phyloP scores from a whole-genome alignment of 2,329 filamentous ascomycete genomes.

The Xylaria sp. region DNA sequence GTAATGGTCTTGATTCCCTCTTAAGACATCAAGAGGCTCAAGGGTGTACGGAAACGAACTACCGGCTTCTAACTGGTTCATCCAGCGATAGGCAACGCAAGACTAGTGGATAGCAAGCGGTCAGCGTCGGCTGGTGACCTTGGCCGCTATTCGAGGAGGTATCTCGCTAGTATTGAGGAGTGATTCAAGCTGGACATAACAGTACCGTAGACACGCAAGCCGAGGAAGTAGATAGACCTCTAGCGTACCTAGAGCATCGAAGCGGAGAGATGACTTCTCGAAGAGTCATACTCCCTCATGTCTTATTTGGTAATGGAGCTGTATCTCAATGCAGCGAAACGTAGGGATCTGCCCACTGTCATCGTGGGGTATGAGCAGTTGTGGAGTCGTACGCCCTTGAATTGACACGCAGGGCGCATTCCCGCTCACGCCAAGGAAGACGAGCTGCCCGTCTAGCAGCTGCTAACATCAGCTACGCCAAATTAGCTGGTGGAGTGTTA shows the following conservation, averaged over 20 bases:
- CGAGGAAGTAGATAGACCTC: background rate
- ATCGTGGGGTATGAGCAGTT: conserved; percentile 29
- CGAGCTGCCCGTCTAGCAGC: background rate
- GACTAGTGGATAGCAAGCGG: conserved; percentile 12
- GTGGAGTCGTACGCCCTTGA: conserved; percentile 49
- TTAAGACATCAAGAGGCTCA: conserved; percentile 5
- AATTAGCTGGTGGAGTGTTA: background rate
- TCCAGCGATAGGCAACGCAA: background rate
- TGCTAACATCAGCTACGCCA: background rate
- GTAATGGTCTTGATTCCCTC: conserved; percentile 12
- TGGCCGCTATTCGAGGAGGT: background rate
- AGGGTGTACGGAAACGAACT: conserved; percentile 1
- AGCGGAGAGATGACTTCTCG: background rate
- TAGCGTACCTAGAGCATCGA: background rate
- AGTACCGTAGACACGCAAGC: background rate
- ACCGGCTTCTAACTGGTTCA: background rate
- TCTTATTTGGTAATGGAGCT: conserved; percentile 1
- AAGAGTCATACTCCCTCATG: conserved; percentile 23
- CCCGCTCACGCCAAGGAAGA: conserved; percentile 8
- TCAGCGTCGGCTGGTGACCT: conserved; percentile 3
- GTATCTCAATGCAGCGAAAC: background rate
- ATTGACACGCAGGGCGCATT: conserved; percentile 43
- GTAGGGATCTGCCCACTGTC: conserved; percentile 12
- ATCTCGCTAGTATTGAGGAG: background rate
- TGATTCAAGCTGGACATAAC: background rate